These are phyloP conservation scores for Candida methanosorbosa DNA, from an alignment of 805 yeast species.

Conservation along the genomic window DNA sequence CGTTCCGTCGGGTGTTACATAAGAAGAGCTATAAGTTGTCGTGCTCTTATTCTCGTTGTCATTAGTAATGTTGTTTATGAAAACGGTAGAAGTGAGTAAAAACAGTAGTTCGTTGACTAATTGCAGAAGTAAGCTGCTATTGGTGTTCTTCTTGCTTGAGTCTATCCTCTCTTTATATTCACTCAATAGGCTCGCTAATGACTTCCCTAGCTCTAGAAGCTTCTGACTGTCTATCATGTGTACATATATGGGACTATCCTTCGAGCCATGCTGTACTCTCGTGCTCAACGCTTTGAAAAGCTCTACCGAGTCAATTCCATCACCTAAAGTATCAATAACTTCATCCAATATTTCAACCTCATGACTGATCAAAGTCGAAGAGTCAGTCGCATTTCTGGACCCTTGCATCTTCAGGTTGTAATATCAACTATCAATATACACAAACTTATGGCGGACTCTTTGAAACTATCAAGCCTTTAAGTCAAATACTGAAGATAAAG, in stretches of 20 bases:
- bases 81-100: background rate
- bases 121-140: background rate
- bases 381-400: too few species aligned
- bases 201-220: background rate
- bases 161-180: background rate
- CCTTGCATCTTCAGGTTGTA: too few species aligned
- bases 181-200: background rate
- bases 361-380: too few species aligned
- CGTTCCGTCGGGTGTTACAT: background rate
- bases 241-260: background rate
- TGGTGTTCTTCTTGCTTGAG: background rate
- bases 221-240: conserved; percentile 2
- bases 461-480: background rate
- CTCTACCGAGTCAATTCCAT: background rate
- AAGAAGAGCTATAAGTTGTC: too few species aligned
- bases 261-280: background rate
- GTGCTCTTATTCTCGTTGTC: background rate
- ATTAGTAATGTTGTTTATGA: background rate
- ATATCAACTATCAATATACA: too few species aligned
- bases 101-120: background rate
- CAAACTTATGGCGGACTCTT: too few species aligned
- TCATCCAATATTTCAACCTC: background rate
- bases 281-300: background rate
- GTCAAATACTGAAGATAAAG: background rate
- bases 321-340: background rate